phyloP scores from a whole-genome alignment of 139 green algal genomes.

The Chlorella sp. region DNA sequence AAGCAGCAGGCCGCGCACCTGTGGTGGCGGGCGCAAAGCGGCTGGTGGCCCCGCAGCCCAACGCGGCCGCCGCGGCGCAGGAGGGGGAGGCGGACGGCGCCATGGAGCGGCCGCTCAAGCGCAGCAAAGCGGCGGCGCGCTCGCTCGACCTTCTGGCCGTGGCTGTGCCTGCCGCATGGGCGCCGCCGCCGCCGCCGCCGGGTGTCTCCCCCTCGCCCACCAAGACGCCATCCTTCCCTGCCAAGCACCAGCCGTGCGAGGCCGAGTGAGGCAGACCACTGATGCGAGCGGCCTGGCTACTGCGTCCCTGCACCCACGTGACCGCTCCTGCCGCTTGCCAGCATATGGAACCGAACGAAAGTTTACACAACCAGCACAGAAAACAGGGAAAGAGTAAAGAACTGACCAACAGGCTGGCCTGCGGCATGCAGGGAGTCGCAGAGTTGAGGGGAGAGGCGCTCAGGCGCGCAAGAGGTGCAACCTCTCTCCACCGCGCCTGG shows the following conservation, averaged over 20 bases:
- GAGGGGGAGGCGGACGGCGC: background rate
- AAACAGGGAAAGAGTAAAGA: too few relatives aligned
- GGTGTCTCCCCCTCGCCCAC: too few relatives aligned
- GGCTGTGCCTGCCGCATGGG: background rate
- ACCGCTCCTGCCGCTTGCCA: background rate
- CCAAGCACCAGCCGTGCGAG: background rate
- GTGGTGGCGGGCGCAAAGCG: background rate
- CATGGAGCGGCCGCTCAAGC: background rate
- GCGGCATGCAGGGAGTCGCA: too few relatives aligned
- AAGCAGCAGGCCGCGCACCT: background rate
- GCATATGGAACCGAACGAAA: too few relatives aligned
- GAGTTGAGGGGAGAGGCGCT: too few relatives aligned
- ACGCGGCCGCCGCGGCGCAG: background rate
- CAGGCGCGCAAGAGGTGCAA: background rate
- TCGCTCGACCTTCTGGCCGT: slow-evolving; percentile 6
- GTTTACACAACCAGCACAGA: too few relatives aligned
- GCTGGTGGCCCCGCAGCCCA: background rate
- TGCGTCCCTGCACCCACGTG: background rate
- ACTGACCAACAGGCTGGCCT: too few relatives aligned
- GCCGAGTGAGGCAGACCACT: background rate
- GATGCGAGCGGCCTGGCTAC: background rate
- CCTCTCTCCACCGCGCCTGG: background rate
- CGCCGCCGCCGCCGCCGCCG: background rate
- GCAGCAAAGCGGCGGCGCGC: too few relatives aligned
- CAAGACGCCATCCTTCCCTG: too few relatives aligned